phyloP scores from a whole-genome alignment of 495 filamentous ascomycete genomes.

The Aspergillus campestris region DNA sequence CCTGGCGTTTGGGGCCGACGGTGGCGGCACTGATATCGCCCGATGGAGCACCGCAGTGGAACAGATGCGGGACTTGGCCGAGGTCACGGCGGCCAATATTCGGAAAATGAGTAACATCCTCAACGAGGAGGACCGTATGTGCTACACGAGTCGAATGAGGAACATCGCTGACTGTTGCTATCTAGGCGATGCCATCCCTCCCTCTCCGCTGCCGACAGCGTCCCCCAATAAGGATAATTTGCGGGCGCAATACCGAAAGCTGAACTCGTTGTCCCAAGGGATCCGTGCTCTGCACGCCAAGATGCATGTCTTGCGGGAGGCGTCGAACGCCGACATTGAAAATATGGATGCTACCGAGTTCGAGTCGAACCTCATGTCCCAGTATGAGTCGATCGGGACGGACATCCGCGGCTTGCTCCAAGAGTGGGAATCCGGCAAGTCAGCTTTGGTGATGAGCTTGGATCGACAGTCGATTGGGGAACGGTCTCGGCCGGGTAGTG shows the following conservation, averaged over 20 bases:
- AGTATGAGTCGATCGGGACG: conserved; percentile 89
- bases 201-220: conserved; percentile 57
- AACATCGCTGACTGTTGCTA: conserved; percentile 13
- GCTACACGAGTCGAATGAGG: conserved; percentile 1
- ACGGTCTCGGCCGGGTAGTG: conserved; percentile 59
- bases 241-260: conserved; percentile 73
- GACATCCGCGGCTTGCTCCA: conserved; percentile 77
- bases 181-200: conserved; percentile 44
- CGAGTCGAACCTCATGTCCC: conserved; percentile 65
- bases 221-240: conserved; percentile 72
- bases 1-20: conserved; percentile 79
- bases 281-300: conserved; percentile 91
- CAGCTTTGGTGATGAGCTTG: conserved; percentile 63
- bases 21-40: conserved; percentile 67
- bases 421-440: conserved; percentile 85
- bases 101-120: conserved; percentile 59
- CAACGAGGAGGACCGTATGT: conserved; percentile 77
- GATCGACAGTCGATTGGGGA: conserved; percentile 46
- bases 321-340: conserved; percentile 69
- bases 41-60: conserved; percentile 75
- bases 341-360: conserved; percentile 60
- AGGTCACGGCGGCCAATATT: conserved; percentile 43
- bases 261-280: conserved; percentile 80
- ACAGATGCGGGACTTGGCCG: conserved; percentile 56
- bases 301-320: conserved; percentile 85